Evolutionary conservation across 2,329 filamentous ascomycete species (phyloP).

Genomic region (Basipetospora chlamydospora): DNA sequence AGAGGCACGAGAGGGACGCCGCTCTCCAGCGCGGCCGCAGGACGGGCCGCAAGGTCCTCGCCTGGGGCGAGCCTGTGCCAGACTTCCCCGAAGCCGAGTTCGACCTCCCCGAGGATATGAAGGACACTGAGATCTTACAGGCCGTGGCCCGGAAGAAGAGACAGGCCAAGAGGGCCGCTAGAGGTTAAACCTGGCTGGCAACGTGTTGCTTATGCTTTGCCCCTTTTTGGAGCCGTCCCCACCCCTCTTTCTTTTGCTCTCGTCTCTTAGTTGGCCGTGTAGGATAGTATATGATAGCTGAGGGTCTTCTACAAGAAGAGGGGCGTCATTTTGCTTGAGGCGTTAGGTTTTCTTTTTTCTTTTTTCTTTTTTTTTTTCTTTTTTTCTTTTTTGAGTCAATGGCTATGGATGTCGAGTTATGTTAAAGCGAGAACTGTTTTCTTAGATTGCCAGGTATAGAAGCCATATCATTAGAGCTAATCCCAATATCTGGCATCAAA

Average conservation of each 20-base stretch:
- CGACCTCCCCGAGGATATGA: slow-evolving; percentile 51
- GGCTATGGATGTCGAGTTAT: no score
- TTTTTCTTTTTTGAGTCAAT: neutral
- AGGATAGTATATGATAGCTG: no score
- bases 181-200: neutral
- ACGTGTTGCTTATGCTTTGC: neutral
- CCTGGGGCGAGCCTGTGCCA: slow-evolving; percentile 72
- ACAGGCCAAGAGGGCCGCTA: slow-evolving; percentile 32
- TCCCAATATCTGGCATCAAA: no score
- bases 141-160: slow-evolving; percentile 49
- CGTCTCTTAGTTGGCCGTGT: no score
- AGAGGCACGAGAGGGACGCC: slow-evolving; percentile 64
- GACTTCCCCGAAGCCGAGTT: slow-evolving; percentile 61
- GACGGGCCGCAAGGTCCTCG: slow-evolving; percentile 53
- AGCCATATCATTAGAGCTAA: no score
- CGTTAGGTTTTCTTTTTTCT: neutral
- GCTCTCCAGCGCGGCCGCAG: slow-evolving; percentile 62
- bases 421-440: no score
- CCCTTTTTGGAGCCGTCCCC: neutral
- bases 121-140: slow-evolving; percentile 39
- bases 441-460: no score
- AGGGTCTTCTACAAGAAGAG: no score
- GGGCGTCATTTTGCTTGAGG: no score
- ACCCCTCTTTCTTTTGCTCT: no score
- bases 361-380: slow-evolving; percentile 1